Evolutionary conservation across 768 basidiomycete species (phyloP).

Genomic region (Leccinum olivaceopallidum): DNA sequence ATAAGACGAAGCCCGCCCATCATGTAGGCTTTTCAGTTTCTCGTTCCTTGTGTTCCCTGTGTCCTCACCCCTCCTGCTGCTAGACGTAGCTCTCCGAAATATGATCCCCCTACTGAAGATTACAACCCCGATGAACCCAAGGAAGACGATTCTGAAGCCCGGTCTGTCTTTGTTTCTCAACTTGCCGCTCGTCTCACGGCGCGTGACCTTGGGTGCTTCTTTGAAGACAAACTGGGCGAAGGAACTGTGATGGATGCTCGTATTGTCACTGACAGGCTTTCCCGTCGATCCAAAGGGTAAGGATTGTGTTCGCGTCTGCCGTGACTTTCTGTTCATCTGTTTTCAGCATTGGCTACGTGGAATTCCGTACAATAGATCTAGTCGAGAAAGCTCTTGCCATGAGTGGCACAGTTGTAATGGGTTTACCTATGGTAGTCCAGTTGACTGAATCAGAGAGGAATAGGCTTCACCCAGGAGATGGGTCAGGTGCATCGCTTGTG

Average conservation of each 20-base stretch:
- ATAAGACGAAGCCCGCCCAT: slow-evolving; percentile 39
- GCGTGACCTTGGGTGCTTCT: slow-evolving; percentile 97
- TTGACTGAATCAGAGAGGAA: slow-evolving; percentile 97
- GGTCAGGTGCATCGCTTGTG: slow-evolving; percentile 46
- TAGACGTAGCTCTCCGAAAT: slow-evolving; percentile 72
- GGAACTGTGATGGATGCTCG: slow-evolving; percentile 93
- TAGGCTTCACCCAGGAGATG: slow-evolving; percentile 83
- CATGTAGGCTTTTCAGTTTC: slow-evolving; percentile 37
- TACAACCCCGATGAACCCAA: slow-evolving; percentile 87
- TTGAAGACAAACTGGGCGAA: slow-evolving; percentile 95
- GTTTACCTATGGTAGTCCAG: slow-evolving; percentile 95
- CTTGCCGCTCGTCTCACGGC: slow-evolving; percentile 96
- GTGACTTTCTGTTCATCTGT: slow-evolving; percentile 5
- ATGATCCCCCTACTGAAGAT: slow-evolving; percentile 65
- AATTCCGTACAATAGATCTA: slow-evolving; percentile 86
- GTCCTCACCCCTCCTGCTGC: slow-evolving; percentile 5
- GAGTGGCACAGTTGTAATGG: slow-evolving; percentile 96
- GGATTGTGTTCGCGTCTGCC: slow-evolving; percentile 19
- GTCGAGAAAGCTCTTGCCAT: slow-evolving; percentile 90
- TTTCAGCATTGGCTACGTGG: slow-evolving; percentile 93
- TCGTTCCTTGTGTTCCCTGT: slow-evolving; percentile 3
- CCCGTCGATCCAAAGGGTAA: slow-evolving; percentile 97
- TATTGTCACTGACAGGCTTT: slow-evolving; percentile 94
- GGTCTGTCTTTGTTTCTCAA: slow-evolving; percentile 98
- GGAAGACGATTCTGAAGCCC: slow-evolving; percentile 96